phyloP scores from a whole-genome alignment of 441 rosid genomes.

The Metrosideros polymorpha region DNA sequence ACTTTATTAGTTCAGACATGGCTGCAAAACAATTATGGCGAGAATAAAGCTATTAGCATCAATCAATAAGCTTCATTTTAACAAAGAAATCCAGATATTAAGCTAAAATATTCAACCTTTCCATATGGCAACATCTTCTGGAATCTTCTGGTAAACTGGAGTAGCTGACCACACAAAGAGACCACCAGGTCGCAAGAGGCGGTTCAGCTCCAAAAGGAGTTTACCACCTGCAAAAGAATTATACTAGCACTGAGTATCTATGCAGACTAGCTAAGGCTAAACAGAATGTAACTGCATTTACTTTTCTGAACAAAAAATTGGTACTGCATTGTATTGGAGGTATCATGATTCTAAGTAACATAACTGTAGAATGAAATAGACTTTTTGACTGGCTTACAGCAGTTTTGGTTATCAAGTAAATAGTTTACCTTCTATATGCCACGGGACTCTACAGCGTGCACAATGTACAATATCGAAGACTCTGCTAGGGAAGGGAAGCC shows the following conservation, averaged over 20 bases:
- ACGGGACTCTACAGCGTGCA: conserved; percentile 97
- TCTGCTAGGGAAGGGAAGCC: conserved; percentile 89
- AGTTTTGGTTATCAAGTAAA: background rate
- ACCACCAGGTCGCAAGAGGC: conserved; percentile 86
- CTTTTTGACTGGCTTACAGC: background rate
- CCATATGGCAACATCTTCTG: conserved; percentile 81
- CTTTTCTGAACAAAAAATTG: background rate
- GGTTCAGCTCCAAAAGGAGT: conserved; percentile 90
- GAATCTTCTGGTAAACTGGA: conserved; percentile 77
- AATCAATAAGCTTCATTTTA: background rate
- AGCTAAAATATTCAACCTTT: conserved; percentile 35
- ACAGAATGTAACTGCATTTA: background rate
- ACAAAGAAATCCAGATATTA: background rate
- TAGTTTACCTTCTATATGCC: conserved; percentile 89
- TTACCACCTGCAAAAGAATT: conserved; percentile 60
- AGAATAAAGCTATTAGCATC: conserved; percentile 11
- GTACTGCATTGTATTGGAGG: background rate
- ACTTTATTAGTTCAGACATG: conserved; percentile 53
- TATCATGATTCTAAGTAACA: background rate
- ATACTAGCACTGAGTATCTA: background rate
- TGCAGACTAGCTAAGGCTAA: background rate
- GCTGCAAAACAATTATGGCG: conserved; percentile 38
- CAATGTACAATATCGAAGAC: conserved; percentile 90
- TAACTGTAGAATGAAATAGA: background rate
- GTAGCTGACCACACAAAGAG: conserved; percentile 99